Base-by-base conservation (phyloP, 148 eudicot genomes). In the Silene latifolia region DNA sequence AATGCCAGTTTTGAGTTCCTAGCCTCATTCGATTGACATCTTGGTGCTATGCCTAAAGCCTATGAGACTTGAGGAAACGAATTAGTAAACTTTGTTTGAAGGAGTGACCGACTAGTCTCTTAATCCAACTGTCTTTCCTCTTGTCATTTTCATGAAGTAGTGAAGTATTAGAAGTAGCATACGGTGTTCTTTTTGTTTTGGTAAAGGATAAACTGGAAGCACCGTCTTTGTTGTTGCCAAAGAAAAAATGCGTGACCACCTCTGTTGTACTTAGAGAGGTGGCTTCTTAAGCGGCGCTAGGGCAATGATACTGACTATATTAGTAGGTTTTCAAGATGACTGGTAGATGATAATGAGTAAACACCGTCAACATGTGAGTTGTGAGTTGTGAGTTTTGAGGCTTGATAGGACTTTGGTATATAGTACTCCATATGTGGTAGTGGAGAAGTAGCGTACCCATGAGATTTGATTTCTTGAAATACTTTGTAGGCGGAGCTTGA, bases 401-500 rank as follows among this genome's bases (percentile, higher is more conserved):
- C 29, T 27, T 27, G 29, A 27, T 27, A 27, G 35, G 35, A 32
- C 35, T 32, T 32, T 32, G 35, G 35, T 39, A 39, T 27, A 27
- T 27, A 27, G 29, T 27, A 27, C 29, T 27, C 29, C 29, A 27
- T 27, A 39, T 47, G 24, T 18, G n/a, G 67, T 27, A 23, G 21
- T 0, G 23, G n/a, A n/a, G n/a, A 27, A 27, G 29, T 27, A 27
- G 21, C 8, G 24, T 69, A 20, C 7, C 48, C 21, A 9, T 60
- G 60, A 47, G 25, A 6, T 15, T 23, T 32, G 32, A 3, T 66
- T 32, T 24, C 20, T 66, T 78, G 59, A 56, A 54, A 3, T 12
- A 15, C 17, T 62, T 74, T 67, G 23, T 77, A 83, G 83, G 78
- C 51, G 15, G 80, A 89, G 80, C 68, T 89, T 76, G 88, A 86